Base-by-base conservation (phyloP, 768 basidiomycete genomes). In the Fistulinella prunicolor region DNA sequence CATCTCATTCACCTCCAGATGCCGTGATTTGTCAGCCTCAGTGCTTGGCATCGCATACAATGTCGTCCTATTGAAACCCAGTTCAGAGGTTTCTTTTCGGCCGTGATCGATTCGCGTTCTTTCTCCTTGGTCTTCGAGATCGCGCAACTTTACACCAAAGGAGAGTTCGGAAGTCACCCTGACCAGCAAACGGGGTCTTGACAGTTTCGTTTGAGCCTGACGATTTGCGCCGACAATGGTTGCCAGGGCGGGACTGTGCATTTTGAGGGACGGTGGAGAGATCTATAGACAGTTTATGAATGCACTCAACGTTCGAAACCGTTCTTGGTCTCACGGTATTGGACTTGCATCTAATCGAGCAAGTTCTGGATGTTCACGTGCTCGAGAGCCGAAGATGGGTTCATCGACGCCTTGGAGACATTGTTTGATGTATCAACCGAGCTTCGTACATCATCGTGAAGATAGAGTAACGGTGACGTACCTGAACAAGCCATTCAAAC, bases 291-390 rank as follows among this genome's bases (percentile, higher is more conserved):
- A 96, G 95, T 24, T 89, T 69, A 65, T 99, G 93, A 20, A 95
- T 89, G 70, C 96, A 99, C 66, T 99, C n/a, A n/a, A n/a, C n/a
- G n/a, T n/a, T n/a, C 95, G 65, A 92, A 98, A 2, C 95, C 96
- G 48, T 82, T 75, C 70, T 85, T 89, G 56, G 81, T 92, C 65
- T 93, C 89, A 32, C 92, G 81, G 64, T 96, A 93, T 66, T 93
- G 91, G 28, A 99, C 88, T 53, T 94, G 93, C 83, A 98, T 92
- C 39, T 94, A 81, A 59, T 94, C 90, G 32, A 98, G 77, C 2
- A 96, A 94, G 10, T 81, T 79, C 41, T 79, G 77, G 54, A 99
- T 86, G 67, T 98, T 95, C 48, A 76, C 70, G n/a, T n/a, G n/a
- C 67, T 91, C 88, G 69, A 98, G 84, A 9, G 80, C 75, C 13